Evolutionary conservation across 768 basidiomycete species (phyloP).

Genomic region (Auricularia cornea): DNA sequence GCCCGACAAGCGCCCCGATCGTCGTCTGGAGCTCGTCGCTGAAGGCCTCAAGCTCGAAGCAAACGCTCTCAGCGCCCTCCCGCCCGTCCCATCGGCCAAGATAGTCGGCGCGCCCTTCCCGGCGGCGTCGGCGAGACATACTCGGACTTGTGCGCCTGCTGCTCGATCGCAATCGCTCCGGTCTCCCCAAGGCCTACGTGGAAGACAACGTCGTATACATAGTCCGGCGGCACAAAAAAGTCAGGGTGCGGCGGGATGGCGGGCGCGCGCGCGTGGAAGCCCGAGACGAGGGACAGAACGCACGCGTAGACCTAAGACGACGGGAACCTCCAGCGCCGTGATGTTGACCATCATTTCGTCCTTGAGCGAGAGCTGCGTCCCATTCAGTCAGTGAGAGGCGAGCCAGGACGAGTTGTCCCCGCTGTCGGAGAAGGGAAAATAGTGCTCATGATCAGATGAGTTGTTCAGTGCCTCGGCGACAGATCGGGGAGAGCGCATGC

Average conservation of each 20-base stretch:
- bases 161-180: slow-evolving; percentile 56
- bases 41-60: slow-evolving; percentile 41
- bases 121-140: slow-evolving; percentile 59
- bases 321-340: slow-evolving; percentile 48
- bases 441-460: too few species aligned
- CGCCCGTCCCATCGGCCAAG: background rate
- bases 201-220: slow-evolving; percentile 61
- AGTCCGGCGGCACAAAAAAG: slow-evolving; percentile 30
- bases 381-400: background rate
- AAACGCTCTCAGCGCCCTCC: slow-evolving; percentile 26
- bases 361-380: background rate
- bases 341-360: slow-evolving; percentile 37
- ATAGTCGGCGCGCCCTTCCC: slow-evolving; percentile 44
- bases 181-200: slow-evolving; percentile 62
- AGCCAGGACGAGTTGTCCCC: background rate
- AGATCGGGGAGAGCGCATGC: background rate
- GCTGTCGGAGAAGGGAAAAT: background rate
- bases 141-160: slow-evolving; percentile 55
- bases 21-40: slow-evolving; percentile 51
- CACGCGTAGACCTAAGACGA: slow-evolving; percentile 54
- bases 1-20: slow-evolving; percentile 45
- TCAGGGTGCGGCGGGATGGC: slow-evolving; percentile 34
- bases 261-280: slow-evolving; percentile 54
- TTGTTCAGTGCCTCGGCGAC: background rate
- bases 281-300: slow-evolving; percentile 46